Evolutionary conservation across 345 rosid genomes (phyloP), one percentile per base, ranked within the genome.

Genomic region (Kandelia obovata): DNA sequence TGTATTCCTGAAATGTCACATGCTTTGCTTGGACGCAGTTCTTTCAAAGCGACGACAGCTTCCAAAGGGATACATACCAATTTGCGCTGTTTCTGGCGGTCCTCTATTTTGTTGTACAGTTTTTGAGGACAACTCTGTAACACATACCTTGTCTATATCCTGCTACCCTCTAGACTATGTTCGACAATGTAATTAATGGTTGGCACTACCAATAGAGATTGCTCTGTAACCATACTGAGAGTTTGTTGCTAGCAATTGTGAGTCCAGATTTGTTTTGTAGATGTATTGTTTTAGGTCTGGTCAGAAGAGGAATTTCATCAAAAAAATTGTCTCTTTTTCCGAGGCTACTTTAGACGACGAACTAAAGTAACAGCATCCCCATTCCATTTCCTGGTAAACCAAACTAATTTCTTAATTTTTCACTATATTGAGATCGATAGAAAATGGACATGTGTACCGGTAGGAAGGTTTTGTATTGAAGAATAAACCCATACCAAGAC

Each of bases 91-190:
- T 91, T 79, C 75, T 93, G 21, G 96, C 96, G 7, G 67, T 94
- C 63, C 53, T 91, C 69, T 94, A 91, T 71, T 81, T 91, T 78
- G 89, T 91, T 81, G 90, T 91, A 82, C 95, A 89, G 81, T 94
- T 85, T 81, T 69, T 93, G 75, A 91, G 76, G 83, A 81, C 85
- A 79, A 94, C 96, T 68, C 77, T 93, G 80, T 93, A 70, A 74
- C 58, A 53, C 70, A 26, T 39, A 39, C 53, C 19, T 30, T 15
- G 23, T 20, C 56, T 58, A 43, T 49, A 17, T 46, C 31, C 25
- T 28, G 56, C 58, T n/a, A 13, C 15, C 27, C 19, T 43, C 49
- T 43, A 43, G 13, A 11, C 19, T 43, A 43, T 43, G 19, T 43
- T 43, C 1, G 49, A 43, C 17, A 43, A 2, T 43, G 19, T 43